Conservation (phyloP, 148 eudicot species). For the Dysphania ambrosioides region DNA sequence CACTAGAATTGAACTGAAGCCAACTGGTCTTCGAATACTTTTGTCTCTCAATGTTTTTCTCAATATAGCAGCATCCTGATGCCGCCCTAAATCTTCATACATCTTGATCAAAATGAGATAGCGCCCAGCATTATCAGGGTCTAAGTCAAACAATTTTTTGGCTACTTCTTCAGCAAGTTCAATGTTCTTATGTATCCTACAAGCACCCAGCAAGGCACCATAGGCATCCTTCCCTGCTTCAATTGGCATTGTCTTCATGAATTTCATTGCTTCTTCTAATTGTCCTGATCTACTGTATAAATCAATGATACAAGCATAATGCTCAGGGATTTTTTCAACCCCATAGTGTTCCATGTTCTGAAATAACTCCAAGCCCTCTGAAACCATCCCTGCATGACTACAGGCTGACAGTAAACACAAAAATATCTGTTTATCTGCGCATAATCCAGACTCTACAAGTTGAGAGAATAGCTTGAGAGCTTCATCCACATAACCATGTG, state of each 20-base stretch:
- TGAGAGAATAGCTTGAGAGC: constrained; percentile 22
- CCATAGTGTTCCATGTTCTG: constrained; percentile 31
- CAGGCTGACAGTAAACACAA: constrained; percentile 33
- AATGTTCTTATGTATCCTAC: constrained; percentile 36
- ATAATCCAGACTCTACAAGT: constrained; percentile 21
- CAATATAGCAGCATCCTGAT: constrained; percentile 20
- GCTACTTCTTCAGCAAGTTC: constrained; percentile 32
- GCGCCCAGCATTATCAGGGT: constrained; percentile 32
- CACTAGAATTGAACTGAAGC: constrained; percentile 24
- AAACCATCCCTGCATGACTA: constrained; percentile 39
- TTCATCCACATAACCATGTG: constrained; percentile 29
- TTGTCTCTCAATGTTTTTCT: constrained; percentile 22
- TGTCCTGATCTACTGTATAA: constrained; percentile 35
- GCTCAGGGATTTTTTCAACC: constrained; percentile 25
- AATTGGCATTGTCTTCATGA: constrained; percentile 31
- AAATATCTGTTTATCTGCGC: constrained; percentile 29
- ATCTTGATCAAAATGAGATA: constrained; percentile 32
- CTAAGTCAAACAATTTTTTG: constrained; percentile 29
- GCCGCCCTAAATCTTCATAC: constrained; percentile 33
- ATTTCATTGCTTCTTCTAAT: constrained; percentile 30
- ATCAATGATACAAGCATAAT: constrained; percentile 47
- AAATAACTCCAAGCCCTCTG: constrained; percentile 33
- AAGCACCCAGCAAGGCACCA: constrained; percentile 41
- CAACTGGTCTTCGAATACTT: constrained; percentile 19
- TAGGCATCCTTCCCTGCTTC: constrained; percentile 31